Percentiles rank a stretch among this genome's conserved stretches.
Evolutionary conservation across 805 yeast species (phyloP).

Genomic region (Candida piceae): DNA sequence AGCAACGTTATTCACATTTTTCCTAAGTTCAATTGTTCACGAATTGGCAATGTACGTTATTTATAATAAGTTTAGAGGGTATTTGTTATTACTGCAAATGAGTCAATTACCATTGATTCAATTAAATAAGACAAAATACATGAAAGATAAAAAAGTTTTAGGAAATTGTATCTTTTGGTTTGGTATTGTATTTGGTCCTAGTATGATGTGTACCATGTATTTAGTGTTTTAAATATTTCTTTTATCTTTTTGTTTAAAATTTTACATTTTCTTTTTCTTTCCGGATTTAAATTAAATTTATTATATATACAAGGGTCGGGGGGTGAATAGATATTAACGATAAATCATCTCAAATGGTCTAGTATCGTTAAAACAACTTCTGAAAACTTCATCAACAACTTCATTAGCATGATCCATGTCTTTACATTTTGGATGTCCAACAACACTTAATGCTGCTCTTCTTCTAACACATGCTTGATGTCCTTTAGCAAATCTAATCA

Average conservation of each 20-base stretch:
- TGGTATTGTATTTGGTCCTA: slow-evolving; percentile 87
- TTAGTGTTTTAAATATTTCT: slow-evolving; percentile 56
- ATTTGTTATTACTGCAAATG: slow-evolving; percentile 78
- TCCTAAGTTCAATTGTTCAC: slow-evolving; percentile 78
- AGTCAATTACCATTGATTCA: slow-evolving; percentile 76
- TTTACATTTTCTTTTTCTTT: background rate
- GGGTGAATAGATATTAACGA: slow-evolving; percentile 34
- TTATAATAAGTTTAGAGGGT: slow-evolving; percentile 75
- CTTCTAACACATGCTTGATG: slow-evolving; percentile 89
- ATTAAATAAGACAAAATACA: slow-evolving; percentile 52
- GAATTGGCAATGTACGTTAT: slow-evolving; percentile 90
- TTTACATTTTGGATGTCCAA: slow-evolving; percentile 80
- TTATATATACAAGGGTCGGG: background rate
- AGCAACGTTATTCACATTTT: slow-evolving; percentile 76
- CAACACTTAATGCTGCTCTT: slow-evolving; percentile 80
- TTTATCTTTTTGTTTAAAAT: background rate
- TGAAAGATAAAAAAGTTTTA: slow-evolving; percentile 51
- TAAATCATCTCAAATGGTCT: slow-evolving; percentile 94
- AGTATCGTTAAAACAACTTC: slow-evolving; percentile 89
- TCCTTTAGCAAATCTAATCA: slow-evolving; percentile 46
- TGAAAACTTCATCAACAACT: slow-evolving; percentile 85
- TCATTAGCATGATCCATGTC: slow-evolving; percentile 67
- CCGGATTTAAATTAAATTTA: background rate
- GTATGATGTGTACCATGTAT: slow-evolving; percentile 79
- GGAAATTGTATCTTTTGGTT: slow-evolving; percentile 89